These are phyloP conservation scores for Podaxis sp. DNA, from an alignment of 768 basidiomycete species.

Conservation along the genomic window DNA sequence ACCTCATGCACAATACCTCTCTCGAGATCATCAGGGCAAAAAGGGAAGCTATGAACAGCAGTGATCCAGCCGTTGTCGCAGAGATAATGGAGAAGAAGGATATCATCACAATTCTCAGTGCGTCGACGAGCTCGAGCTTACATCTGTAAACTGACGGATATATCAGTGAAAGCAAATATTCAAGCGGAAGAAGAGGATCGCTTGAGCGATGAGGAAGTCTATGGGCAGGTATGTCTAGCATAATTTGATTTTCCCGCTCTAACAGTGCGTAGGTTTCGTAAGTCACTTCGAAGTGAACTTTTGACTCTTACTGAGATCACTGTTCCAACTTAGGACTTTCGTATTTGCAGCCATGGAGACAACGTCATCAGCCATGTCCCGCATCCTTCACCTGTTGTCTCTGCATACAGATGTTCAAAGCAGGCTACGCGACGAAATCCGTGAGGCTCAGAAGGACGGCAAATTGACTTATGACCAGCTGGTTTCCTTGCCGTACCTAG, in stretches of 20 bases:
- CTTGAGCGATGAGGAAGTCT: slow-evolving; percentile 33
- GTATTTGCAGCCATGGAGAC: slow-evolving; percentile 19
- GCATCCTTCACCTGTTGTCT: slow-evolving; percentile 36
- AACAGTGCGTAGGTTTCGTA: slow-evolving; percentile 4
- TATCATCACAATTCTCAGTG: slow-evolving; percentile 47
- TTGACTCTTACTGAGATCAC: too few relatives aligned
- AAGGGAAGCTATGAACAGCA: slow-evolving; percentile 32
- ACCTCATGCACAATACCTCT: slow-evolving; percentile 36
- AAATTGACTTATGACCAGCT: slow-evolving; percentile 23
- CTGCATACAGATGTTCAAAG: slow-evolving; percentile 35
- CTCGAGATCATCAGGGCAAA: slow-evolving; percentile 37
- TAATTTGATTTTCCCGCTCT: background rate
- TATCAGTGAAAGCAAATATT: slow-evolving; percentile 36
- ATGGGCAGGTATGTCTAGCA: slow-evolving; percentile 29
- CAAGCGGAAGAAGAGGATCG: slow-evolving; percentile 29
- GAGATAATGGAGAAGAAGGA: slow-evolving; percentile 44
- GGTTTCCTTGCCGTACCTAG: slow-evolving; percentile 23
- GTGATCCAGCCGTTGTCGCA: slow-evolving; percentile 31
- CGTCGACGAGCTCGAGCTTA: slow-evolving; percentile 15
- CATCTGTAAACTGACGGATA: background rate
- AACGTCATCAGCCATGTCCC: slow-evolving; percentile 36
- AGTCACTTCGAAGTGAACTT: background rate
- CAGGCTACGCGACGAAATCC: slow-evolving; percentile 40
- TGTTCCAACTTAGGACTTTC: background rate
- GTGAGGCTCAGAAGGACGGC: slow-evolving; percentile 20